Base-by-base conservation (phyloP, 345 rosid species). In the Citrus maxima region DNA sequence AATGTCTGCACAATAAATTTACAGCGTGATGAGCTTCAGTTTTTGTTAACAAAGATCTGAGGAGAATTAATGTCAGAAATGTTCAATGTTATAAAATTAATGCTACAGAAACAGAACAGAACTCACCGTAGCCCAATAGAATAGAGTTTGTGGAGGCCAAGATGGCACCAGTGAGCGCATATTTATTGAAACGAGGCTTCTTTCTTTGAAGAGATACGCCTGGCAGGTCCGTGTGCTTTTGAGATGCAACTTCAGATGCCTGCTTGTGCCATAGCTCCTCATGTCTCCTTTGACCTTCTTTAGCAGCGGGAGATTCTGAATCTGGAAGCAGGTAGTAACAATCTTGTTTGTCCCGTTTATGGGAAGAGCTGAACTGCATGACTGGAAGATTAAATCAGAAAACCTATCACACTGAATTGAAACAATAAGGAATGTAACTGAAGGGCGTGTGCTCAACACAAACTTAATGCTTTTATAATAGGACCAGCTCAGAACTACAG, bases 81-180 rank as follows among this genome's bases (percentile, higher is more conserved):
- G 10, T 46, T 46, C 51, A 46, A 12, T 42, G 12, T 42, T 42
- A 42, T 42, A 4, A 12, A 42, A 42, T 42, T 42, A 42, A 42
- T 42, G 37, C 42, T 30, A 12, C n/a, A 28, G 64, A 32, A 49
- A 24, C 8, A 75, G 68, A 70, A 42, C 21, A 22, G 34, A 58
- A 60, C 87, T 75, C 64, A 91, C 97, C 97, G 42, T 91, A 91
- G 70, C 97, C 97, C 80, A 93, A 84, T 5, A 93, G 85, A 82
- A 88, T 74, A 55, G 95, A 91, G 64, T 87, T 91, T 69, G 88
- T 88, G 68, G 93, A 93, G 73, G 93, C 95, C 87, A 93, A 80
- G 81, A 89, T 67, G n/a, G 97, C 90, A 60, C 86, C 87, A 19
- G 87, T 90, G 58, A 90, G 88, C 24, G 92, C 92, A 82, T 80